A percentile compares a stretch with the other conserved stretches of the same genome.
phyloP scores from a whole-genome alignment of 1,284 basidiomycete genomes.

The Cryptococcus floricola region DNA sequence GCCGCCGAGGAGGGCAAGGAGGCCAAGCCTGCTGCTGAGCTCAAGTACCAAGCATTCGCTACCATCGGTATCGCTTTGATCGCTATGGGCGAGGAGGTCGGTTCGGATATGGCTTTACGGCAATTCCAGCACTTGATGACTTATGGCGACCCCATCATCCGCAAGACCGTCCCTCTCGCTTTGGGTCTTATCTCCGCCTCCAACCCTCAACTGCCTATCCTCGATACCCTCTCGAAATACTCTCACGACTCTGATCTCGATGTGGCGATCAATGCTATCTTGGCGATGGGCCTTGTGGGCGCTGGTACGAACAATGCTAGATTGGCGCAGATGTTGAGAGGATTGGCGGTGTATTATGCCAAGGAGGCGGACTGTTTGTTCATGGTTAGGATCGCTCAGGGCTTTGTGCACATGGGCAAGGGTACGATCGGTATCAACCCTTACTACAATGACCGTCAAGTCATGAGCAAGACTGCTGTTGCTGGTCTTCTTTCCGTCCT shows the following conservation, averaged over 20 bases:
- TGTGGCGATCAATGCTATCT: conserved; percentile 94
- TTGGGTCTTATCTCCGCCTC: conserved; percentile 92
- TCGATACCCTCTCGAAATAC: conserved; percentile 99
- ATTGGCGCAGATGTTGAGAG: conserved; percentile 93
- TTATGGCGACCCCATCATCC: conserved; percentile 91
- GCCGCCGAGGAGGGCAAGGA: conserved; percentile 52
- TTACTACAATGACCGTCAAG: conserved; percentile 87
- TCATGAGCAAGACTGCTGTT: conserved; percentile 84
- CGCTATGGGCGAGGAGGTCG: conserved; percentile 98
- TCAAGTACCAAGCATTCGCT: conserved; percentile 89
- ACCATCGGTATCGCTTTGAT: conserved; percentile 92
- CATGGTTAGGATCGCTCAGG: conserved; percentile 94
- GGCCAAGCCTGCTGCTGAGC: conserved; percentile 59
- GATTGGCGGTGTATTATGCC: conserved; percentile 93
- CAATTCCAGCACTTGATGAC: conserved; percentile 98
- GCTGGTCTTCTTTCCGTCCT: conserved; percentile 87
- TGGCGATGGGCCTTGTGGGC: conserved; percentile 97
- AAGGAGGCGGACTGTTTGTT: conserved; percentile 97
- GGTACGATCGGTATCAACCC: conserved; percentile 97
- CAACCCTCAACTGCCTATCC: conserved; percentile 90
- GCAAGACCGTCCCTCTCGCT: conserved; percentile 91
- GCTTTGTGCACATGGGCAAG: conserved; percentile 98
- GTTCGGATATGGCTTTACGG: conserved; percentile 91
- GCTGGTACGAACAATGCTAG: conserved; percentile 98
- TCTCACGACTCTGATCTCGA: conserved; percentile 97